These are phyloP conservation scores for Saccharomycodes ludwigii DNA, from an alignment of 805 yeast genomes.

Conservation along the genomic window DNA sequence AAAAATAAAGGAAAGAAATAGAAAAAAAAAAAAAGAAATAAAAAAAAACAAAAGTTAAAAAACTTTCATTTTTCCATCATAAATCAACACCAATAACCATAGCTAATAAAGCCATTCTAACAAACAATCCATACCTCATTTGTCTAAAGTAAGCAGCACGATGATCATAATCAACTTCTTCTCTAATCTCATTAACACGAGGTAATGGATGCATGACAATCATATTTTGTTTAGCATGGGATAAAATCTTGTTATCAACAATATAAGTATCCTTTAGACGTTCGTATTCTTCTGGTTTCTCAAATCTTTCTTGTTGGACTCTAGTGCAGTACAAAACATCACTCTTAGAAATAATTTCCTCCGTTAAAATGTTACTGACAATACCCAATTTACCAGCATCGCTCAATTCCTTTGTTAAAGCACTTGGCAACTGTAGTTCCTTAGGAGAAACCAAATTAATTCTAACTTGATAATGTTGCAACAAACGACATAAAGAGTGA, in stretches of 20 bases:
- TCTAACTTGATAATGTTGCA: slow-evolving; percentile 86
- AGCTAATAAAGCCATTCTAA: slow-evolving; percentile 96
- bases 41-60: no score
- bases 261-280: slow-evolving; percentile 83
- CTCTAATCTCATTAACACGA: slow-evolving; percentile 89
- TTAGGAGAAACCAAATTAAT: slow-evolving; percentile 85
- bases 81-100: slow-evolving; percentile 95
- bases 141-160: slow-evolving; percentile 99
- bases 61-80: slow-evolving; percentile 15
- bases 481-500: slow-evolving; percentile 84
- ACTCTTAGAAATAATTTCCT: slow-evolving; percentile 74
- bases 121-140: slow-evolving; percentile 96
- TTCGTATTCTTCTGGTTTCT: slow-evolving; percentile 62
- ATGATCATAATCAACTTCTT: slow-evolving; percentile 98
- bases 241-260: slow-evolving; percentile 82
- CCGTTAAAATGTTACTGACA: slow-evolving; percentile 70
- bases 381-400: slow-evolving; percentile 55
- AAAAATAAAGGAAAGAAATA: no score
- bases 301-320: slow-evolving; percentile 94
- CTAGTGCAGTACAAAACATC: slow-evolving; percentile 97
- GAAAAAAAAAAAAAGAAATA: background rate
- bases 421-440: slow-evolving; percentile 74
- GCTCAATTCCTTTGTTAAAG: slow-evolving; percentile 52
- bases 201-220: slow-evolving; percentile 99
- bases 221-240: slow-evolving; percentile 95